A percentile compares a stretch with the other conserved stretches of the same genome.
Evolutionary conservation across 257 asterid species (phyloP).

Genomic region (Gardenia jasminoides): DNA sequence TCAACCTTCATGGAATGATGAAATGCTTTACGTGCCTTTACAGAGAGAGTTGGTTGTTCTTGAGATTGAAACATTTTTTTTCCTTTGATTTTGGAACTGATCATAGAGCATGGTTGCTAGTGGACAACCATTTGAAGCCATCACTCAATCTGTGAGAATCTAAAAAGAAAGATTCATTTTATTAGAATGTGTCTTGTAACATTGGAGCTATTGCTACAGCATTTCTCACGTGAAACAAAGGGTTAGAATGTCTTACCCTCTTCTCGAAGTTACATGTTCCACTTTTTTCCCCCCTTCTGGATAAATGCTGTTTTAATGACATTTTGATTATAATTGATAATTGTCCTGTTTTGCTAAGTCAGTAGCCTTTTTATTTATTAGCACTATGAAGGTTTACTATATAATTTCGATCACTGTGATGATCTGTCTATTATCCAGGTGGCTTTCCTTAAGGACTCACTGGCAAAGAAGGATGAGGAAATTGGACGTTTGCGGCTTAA

Average conservation of each 20-base stretch:
- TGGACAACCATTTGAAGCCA: neutral
- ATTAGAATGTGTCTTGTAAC: neutral
- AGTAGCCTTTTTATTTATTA: neutral
- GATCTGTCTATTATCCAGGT: constrained; percentile 45
- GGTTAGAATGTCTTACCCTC: neutral
- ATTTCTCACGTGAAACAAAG: neutral
- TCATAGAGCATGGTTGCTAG: neutral
- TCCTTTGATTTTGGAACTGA: neutral
- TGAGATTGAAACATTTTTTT: neutral
- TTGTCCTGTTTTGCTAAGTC: neutral
- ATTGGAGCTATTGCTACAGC: neutral
- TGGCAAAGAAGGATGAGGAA: constrained; percentile 79
- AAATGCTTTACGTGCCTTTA: neutral
- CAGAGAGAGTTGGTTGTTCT: neutral
- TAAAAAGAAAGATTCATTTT: neutral
- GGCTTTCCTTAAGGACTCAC: constrained; percentile 62
- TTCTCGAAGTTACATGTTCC: neutral
- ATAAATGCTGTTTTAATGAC: neutral
- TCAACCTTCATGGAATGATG: neutral
- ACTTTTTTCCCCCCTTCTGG: neutral
- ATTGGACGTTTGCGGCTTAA: constrained; percentile 54
- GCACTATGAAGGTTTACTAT: neutral
- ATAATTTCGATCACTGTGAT: neutral
- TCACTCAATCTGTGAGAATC: neutral
- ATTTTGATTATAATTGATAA: no score